Conservation (phyloP, 2,329 filamentous ascomycete species). For the Ceratocystis destructans region DNA sequence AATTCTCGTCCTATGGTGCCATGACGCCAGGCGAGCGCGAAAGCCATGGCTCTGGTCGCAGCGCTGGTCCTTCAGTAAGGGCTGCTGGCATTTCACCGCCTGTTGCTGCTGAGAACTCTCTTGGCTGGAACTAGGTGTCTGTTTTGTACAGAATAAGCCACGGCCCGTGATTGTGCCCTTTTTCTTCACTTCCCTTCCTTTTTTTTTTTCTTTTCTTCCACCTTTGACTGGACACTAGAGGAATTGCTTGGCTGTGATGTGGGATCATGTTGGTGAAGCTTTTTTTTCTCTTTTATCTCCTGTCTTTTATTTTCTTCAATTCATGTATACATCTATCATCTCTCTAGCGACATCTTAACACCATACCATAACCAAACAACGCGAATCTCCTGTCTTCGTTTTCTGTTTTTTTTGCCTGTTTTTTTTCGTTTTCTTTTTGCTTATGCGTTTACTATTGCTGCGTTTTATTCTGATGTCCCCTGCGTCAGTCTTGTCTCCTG, state of each 20-base stretch:
- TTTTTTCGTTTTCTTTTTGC: neutral
- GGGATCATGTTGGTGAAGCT: slow-evolving; percentile 8
- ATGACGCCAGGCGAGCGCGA: slow-evolving; percentile 37
- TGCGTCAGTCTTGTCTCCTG: neutral
- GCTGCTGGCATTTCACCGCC: slow-evolving; percentile 69
- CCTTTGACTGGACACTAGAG: neutral
- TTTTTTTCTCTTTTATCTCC: neutral
- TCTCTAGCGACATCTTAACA: slow-evolving; percentile 1
- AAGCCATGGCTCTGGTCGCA: slow-evolving; percentile 53
- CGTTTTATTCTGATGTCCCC: neutral
- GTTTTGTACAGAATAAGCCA: neutral
- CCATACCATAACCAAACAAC: neutral
- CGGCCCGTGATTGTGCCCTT: neutral
- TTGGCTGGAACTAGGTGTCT: slow-evolving; percentile 68
- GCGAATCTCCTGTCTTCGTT: neutral
- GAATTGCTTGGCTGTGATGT: slow-evolving; percentile 14
- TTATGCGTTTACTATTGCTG: neutral
- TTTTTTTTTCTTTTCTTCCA: slow-evolving; percentile 1
- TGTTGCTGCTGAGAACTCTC: slow-evolving; percentile 83
- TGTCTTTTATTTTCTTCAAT: slow-evolving; percentile 10
- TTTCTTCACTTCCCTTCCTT: neutral
- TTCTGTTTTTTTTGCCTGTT: neutral
- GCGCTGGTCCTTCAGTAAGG: slow-evolving; percentile 40
- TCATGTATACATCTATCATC: slow-evolving; percentile 7
- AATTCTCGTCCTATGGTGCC: slow-evolving; percentile 40